phyloP scores from a whole-genome alignment of 768 basidiomycete genomes.

The Mycena latifolia region DNA sequence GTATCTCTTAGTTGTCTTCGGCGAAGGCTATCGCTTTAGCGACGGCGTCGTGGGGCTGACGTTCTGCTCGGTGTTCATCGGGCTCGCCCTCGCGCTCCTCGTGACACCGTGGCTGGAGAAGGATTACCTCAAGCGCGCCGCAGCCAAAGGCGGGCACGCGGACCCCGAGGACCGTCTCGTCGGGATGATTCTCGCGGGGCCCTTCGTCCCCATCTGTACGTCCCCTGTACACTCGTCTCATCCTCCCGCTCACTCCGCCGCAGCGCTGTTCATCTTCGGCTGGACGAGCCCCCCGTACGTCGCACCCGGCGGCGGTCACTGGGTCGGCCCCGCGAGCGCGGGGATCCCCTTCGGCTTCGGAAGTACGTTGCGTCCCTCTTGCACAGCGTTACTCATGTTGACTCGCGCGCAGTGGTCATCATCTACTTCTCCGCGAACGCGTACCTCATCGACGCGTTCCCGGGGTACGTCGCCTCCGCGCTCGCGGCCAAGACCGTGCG shows the following conservation, averaged over 20 bases:
- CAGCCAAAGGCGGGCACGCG: conserved; percentile 50
- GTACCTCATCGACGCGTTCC: conserved; percentile 56
- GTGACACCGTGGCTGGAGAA: conserved; percentile 50
- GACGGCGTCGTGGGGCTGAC: conserved; percentile 53
- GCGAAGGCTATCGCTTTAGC: conserved; percentile 50
- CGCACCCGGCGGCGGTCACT: conserved; percentile 49
- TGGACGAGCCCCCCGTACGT: conserved; percentile 54
- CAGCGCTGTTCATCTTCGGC: conserved; percentile 57
- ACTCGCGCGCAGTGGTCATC: conserved; percentile 44
- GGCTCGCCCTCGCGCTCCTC: conserved; percentile 48
- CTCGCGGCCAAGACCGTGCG: conserved; percentile 55
- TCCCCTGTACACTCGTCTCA: conserved; percentile 28
- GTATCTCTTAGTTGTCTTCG: conserved; percentile 50
- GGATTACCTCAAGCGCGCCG: conserved; percentile 46
- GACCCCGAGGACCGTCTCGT: conserved; percentile 57
- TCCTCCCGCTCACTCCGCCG: not conserved
- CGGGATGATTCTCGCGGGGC: conserved; percentile 53
- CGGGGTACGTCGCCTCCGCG: conserved; percentile 52
- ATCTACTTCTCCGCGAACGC: conserved; percentile 55
- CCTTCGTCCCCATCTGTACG: conserved; percentile 42
- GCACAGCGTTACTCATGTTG: not conserved
- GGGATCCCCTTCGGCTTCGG: conserved; percentile 55
- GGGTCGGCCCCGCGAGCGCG: conserved; percentile 50
- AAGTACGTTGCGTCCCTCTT: not conserved
- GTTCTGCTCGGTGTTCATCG: conserved; percentile 55